phyloP scores from a whole-genome alignment of 805 yeast genomes.

The Geotrichum ghanense region DNA sequence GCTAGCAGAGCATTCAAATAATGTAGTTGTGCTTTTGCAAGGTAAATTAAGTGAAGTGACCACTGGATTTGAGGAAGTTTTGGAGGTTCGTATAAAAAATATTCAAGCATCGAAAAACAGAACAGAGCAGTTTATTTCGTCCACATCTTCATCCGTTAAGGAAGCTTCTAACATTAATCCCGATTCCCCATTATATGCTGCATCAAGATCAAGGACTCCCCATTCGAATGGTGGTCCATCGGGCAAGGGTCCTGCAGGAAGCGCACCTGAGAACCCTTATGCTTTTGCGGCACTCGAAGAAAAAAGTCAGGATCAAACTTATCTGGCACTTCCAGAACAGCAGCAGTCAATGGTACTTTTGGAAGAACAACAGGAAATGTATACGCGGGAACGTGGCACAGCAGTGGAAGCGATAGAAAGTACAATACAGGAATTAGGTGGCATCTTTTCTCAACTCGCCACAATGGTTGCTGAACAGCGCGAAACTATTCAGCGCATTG shows the following conservation, averaged over 20 bases:
- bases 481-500: slow-evolving; percentile 90
- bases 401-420: slow-evolving; percentile 96
- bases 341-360: slow-evolving; percentile 70
- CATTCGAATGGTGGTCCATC: slow-evolving; percentile 1
- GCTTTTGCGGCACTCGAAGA: slow-evolving; percentile 2
- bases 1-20: slow-evolving; percentile 62
- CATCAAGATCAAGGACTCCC: slow-evolving; percentile 12
- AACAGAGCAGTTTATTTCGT: slow-evolving; percentile 70
- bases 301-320: slow-evolving; percentile 27
- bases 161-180: slow-evolving; percentile 12
- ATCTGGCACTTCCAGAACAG: slow-evolving; percentile 70
- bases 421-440: slow-evolving; percentile 96
- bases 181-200: slow-evolving; percentile 26
- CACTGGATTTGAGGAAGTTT: slow-evolving; percentile 82
- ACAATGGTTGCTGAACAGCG: slow-evolving; percentile 98
- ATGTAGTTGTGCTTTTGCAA: slow-evolving; percentile 77
- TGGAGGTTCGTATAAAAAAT: slow-evolving; percentile 74
- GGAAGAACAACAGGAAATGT: slow-evolving; percentile 70
- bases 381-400: slow-evolving; percentile 69
- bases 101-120: slow-evolving; percentile 72
- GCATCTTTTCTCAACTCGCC: slow-evolving; percentile 85
- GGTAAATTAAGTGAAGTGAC: slow-evolving; percentile 87
- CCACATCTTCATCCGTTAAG: slow-evolving; percentile 21
- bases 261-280: slow-evolving; percentile 11
- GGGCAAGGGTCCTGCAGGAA: slow-evolving; percentile 1